A percentile compares a stretch with the other conserved stretches of the same genome.
Conservation (phyloP, 208 protist species). For the Endotrypanum monterogeii region DNA sequence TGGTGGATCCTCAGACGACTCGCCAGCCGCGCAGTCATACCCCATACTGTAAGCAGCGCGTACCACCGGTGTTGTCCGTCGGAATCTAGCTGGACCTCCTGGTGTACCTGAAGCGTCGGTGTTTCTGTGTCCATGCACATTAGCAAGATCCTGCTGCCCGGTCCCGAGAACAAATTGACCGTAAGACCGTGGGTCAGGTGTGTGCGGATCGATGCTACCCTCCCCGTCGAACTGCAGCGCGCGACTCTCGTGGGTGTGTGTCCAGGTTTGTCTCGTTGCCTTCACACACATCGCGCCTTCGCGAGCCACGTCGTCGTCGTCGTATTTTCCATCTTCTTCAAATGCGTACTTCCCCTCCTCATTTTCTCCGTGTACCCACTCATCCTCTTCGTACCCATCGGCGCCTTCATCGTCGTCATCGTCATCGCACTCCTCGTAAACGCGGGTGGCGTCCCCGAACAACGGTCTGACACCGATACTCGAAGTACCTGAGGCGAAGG, state of each 20-base stretch:
- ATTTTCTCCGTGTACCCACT: not conserved
- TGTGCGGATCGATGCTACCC: not conserved
- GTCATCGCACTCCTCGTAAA: conserved; percentile 1
- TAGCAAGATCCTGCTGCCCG: not conserved
- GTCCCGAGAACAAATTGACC: too few species aligned
- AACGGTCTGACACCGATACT: too few species aligned
- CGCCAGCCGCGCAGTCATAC: conserved; percentile 8
- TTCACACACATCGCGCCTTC: not conserved
- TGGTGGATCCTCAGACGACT: conserved; percentile 10
- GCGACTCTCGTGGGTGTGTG: not conserved
- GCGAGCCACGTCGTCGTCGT: not conserved
- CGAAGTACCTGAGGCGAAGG: not conserved
- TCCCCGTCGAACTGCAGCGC: conserved; percentile 1
- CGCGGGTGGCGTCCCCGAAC: not conserved
- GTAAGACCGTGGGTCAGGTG: not conserved
- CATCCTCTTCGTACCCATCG: too few species aligned
- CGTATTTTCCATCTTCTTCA: not conserved
- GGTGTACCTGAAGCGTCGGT: not conserved
- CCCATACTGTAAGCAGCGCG: conserved; percentile 22
- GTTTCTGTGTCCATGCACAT: not conserved
- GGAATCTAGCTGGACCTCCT: conserved; percentile 3
- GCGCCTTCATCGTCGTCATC: not conserved
- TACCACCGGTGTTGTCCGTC: conserved; percentile 13
- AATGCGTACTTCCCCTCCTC: not conserved
- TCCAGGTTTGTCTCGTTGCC: too few species aligned